Conservation (phyloP, 2,329 filamentous ascomycete species). For the Diaporthe citri region DNA sequence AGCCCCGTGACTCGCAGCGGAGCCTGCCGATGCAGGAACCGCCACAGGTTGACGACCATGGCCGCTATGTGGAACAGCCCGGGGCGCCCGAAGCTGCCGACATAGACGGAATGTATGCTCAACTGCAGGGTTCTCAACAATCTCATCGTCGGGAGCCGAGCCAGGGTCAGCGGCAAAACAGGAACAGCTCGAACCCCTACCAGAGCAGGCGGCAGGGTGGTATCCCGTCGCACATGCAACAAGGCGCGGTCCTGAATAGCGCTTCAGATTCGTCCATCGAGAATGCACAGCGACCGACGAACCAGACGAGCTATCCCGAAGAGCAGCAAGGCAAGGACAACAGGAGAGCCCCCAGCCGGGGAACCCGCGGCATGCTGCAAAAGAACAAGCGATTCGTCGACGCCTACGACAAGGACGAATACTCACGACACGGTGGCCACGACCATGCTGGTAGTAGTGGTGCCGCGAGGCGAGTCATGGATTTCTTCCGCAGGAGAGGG, state of each 20-base stretch:
- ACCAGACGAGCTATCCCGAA: slow-evolving; percentile 54
- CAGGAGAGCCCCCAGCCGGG: slow-evolving; percentile 52
- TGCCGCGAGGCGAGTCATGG: slow-evolving; percentile 94
- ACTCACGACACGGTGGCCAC: slow-evolving; percentile 57
- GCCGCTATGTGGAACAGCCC: slow-evolving; percentile 50
- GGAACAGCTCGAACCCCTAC: slow-evolving; percentile 57
- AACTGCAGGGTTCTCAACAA: slow-evolving; percentile 47
- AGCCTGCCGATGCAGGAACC: slow-evolving; percentile 66
- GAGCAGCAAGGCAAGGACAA: slow-evolving; percentile 59
- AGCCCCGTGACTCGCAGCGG: slow-evolving; percentile 63
- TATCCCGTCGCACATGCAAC: slow-evolving; percentile 61
- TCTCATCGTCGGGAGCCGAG: slow-evolving; percentile 43
- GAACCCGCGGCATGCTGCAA: slow-evolving; percentile 72
- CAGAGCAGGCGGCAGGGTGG: slow-evolving; percentile 46
- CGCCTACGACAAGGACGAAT: slow-evolving; percentile 83
- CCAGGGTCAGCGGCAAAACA: slow-evolving; percentile 56
- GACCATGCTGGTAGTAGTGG: slow-evolving; percentile 86
- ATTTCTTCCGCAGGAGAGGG: slow-evolving; percentile 92
- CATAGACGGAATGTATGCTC: slow-evolving; percentile 50
- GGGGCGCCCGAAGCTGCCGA: slow-evolving; percentile 46
- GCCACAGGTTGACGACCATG: slow-evolving; percentile 53
- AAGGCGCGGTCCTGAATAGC: slow-evolving; percentile 61
- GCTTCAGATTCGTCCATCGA: slow-evolving; percentile 69
- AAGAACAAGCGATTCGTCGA: slow-evolving; percentile 92
- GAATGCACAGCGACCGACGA: slow-evolving; percentile 56